Evolutionary conservation across 352 stramenopile genomes (phyloP), one percentile per base, ranked within the genome.

Genomic region (Paralagenidium karlingii): DNA sequence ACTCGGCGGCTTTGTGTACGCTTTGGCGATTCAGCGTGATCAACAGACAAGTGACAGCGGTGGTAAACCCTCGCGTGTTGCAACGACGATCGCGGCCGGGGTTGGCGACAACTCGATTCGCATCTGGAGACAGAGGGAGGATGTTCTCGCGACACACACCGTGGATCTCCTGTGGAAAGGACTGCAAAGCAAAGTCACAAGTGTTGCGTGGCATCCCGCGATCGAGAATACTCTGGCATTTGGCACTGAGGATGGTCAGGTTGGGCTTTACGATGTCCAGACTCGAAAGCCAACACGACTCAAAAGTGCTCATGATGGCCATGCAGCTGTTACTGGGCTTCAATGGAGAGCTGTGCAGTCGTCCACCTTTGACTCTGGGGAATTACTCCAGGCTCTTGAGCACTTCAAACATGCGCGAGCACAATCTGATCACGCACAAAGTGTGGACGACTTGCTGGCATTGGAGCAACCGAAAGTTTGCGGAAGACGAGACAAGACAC

Each of bases 91-190:
- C 16, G 70, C 68, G 18, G 66, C 55, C 31, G 75, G 63, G 11
- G 44, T 84, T 26, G 75, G 68, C n/a, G 75, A 88, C 43, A 59
- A 85, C 40, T 82, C 71, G 6, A 82, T 88, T 46, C 70, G 70
- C 3, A 34, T 88, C 13, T 85, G 70, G 70, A 47, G 60, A 18
- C 19, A 80, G 2, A n/a, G 16, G 24, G 1, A 52, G 43, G 18
- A 31, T 27, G 11, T 46, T 27, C 11, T 24, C 8, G 34, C 21
- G 19, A 42, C 38, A 27, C 58, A 67, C 24, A 13, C 60, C 10
- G 59, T 54, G 2, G 67, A 85, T 3, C 15, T 85, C 31, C 58
- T 85, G 8, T 88, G 75, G 75, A 88, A 80, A 40, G 71, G 75
- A 4, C 25, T 88, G 20, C 69, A 88, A 32, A 84, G 70, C 53